Conservation (phyloP, 257 asterid species). For the Echium plantagineum region DNA sequence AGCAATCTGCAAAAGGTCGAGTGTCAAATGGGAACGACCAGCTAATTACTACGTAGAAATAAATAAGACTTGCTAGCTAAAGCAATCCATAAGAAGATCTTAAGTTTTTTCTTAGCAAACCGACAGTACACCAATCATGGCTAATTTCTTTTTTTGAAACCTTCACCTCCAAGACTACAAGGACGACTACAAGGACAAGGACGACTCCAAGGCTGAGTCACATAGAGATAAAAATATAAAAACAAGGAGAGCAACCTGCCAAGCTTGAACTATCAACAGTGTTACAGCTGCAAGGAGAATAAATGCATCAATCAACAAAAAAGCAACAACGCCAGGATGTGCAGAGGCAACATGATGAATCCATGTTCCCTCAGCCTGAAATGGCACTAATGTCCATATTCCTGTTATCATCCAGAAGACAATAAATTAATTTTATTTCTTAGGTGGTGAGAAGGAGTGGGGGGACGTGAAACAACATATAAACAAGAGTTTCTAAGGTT, state of each 20-base stretch:
- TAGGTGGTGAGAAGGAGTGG: too few relatives aligned
- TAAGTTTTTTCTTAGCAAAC: too few relatives aligned
- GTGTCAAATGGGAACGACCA: not conserved
- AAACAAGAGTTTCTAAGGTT: constrained; percentile 13
- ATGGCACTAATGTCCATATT: constrained; percentile 55
- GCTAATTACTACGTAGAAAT: too few relatives aligned
- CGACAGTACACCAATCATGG: not conserved
- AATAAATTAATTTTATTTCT: not conserved
- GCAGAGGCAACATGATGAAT: constrained; percentile 34
- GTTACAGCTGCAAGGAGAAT: constrained; percentile 53
- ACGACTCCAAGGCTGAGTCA: too few relatives aligned
- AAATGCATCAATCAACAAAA: constrained; percentile 60
- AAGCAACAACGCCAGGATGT: constrained; percentile 63
- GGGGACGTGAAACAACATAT: not conserved
- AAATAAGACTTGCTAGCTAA: too few relatives aligned
- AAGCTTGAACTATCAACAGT: constrained; percentile 46
- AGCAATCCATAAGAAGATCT: too few relatives aligned
- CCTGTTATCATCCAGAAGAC: constrained; percentile 37
- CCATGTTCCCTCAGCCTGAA: constrained; percentile 52
- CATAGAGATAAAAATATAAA: not conserved
- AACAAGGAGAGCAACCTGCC: constrained; percentile 38
- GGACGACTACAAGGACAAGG: too few relatives aligned
- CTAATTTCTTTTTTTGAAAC: too few relatives aligned
- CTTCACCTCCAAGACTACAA: too few relatives aligned
- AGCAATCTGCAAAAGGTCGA: constrained; percentile 45